A percentile compares a stretch with the other conserved stretches of the same genome.
Evolutionary conservation across 441 rosid genomes (phyloP).

Genomic region (Bruguiera hainesii): DNA sequence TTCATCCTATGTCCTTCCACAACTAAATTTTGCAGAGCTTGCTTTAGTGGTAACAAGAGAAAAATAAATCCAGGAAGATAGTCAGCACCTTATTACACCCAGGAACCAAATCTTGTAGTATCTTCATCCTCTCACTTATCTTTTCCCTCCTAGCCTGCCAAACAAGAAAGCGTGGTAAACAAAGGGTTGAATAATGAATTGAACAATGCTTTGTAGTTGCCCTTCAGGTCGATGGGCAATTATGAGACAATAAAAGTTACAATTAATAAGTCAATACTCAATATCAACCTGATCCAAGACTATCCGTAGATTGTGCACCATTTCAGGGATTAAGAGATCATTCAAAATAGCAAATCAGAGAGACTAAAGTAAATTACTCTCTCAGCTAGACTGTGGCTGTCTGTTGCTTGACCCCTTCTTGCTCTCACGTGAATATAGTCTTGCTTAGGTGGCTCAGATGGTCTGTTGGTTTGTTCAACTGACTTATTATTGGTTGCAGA

Average conservation of each 20-base stretch:
- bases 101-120: conserved; percentile 80
- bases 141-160: conserved; percentile 85
- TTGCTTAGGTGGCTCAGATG: conserved; percentile 61
- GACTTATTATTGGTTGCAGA: conserved; percentile 56
- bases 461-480: conserved; percentile 48
- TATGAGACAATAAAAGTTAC: neutral
- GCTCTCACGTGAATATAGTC: conserved; percentile 77
- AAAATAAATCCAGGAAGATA: conserved; percentile 2
- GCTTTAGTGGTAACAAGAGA: neutral
- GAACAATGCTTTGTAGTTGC: neutral
- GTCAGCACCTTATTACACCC: conserved; percentile 75
- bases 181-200: conserved; percentile 1
- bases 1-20: conserved; percentile 4
- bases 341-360: conserved; percentile 10
- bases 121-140: conserved; percentile 88
- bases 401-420: conserved; percentile 87
- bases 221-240: neutral
- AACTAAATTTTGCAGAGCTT: neutral
- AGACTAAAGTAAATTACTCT: conserved; percentile 48
- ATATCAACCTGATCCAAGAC: conserved; percentile 3
- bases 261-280: neutral
- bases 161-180: conserved; percentile 12
- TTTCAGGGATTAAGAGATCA: neutral
- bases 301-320: neutral
- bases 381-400: conserved; percentile 82